A percentile compares a stretch with the other conserved stretches of the same genome.
These are phyloP conservation scores for Dictyostelium intermedium DNA, from an alignment of 78 protist genomes.

Conservation along the genomic window DNA sequence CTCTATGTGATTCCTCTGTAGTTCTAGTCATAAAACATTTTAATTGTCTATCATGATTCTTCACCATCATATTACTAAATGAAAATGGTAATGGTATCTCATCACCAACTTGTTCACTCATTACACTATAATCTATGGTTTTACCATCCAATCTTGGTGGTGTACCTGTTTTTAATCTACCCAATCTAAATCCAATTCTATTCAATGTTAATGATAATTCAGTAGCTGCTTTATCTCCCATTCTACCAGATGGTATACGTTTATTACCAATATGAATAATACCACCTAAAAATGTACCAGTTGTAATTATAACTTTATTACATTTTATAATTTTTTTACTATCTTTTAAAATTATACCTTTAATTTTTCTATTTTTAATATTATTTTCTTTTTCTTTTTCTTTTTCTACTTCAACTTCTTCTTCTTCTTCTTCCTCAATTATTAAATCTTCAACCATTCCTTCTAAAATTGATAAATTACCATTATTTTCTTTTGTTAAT, in stretches of 20 bases:
- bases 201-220: slow-evolving; percentile 80
- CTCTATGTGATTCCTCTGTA: slow-evolving; percentile 73
- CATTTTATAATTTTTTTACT: slow-evolving; percentile 49
- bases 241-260: slow-evolving; percentile 62
- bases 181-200: slow-evolving; percentile 82
- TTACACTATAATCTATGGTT: slow-evolving; percentile 52
- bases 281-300: slow-evolving; percentile 98
- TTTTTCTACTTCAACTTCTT: not conserved
- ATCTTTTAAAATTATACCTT: slow-evolving; percentile 58
- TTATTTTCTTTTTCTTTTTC: too few relatives aligned
- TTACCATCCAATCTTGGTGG: slow-evolving; percentile 91
- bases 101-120: slow-evolving; percentile 88
- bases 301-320: slow-evolving; percentile 88
- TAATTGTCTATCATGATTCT: slow-evolving; percentile 25
- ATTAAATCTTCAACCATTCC: slow-evolving; percentile 89
- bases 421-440: slow-evolving; percentile 8
- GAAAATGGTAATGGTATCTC: slow-evolving; percentile 87
- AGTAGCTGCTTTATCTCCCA: slow-evolving; percentile 85
- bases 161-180: slow-evolving; percentile 94
- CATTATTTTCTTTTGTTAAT: not conserved
- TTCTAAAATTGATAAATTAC: slow-evolving; percentile 74
- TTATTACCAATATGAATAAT: slow-evolving; percentile 87
- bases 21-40: slow-evolving; percentile 91
- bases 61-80: slow-evolving; percentile 66
- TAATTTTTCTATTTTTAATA: not conserved